Evolutionary conservation across 225 moss, liverwort and hornwort genomes (phyloP).

Genomic region (Antitrichia curtipendula): DNA sequence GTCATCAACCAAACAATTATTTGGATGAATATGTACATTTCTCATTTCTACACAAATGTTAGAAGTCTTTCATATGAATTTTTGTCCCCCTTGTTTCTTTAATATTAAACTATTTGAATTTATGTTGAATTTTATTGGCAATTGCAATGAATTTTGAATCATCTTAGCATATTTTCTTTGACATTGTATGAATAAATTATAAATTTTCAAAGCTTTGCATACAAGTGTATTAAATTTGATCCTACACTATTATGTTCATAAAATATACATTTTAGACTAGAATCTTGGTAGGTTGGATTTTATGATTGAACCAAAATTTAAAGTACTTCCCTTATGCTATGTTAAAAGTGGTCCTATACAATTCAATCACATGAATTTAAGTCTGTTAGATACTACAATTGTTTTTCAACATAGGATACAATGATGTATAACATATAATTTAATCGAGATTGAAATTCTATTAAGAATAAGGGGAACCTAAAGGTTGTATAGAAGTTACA

Average conservation of each 20-base stretch:
- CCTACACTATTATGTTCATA: background rate
- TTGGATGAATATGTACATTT: background rate
- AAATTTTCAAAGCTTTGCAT: background rate
- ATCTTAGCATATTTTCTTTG: background rate
- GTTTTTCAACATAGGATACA: background rate
- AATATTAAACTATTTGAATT: background rate
- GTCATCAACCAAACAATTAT: background rate
- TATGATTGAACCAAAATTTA: background rate
- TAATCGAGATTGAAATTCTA: background rate
- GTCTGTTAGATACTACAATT: background rate
- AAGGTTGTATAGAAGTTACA: background rate
- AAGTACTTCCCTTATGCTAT: background rate
- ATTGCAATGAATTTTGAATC: background rate
- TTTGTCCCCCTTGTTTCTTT: rapidly evolving
- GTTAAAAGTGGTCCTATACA: background rate
- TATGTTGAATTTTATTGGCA: background rate
- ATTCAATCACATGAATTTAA: background rate
- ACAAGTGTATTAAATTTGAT: background rate
- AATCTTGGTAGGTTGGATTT: background rate
- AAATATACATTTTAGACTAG: background rate
- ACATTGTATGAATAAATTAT: background rate
- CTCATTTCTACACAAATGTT: rapidly evolving
- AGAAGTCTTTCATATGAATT: background rate
- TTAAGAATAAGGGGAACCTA: too few species aligned
- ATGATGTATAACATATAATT: background rate